phyloP scores from a whole-genome alignment of 345 rosid species.

The Hibiscus trionum region DNA sequence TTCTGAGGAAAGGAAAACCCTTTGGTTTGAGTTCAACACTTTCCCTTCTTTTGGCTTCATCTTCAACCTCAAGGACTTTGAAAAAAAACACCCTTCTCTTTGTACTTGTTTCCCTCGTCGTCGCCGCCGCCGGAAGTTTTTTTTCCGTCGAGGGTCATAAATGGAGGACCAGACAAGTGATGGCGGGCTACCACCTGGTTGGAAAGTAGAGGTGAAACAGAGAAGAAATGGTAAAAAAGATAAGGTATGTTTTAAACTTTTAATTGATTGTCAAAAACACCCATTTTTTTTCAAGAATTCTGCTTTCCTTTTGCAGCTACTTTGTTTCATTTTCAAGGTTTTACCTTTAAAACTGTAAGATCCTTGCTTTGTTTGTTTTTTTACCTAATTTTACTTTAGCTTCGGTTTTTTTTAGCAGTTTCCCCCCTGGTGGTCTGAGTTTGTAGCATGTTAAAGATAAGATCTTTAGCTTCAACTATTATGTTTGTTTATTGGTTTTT shows the following conservation, averaged over 20 bases:
- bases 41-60: neutral
- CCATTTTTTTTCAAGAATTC: neutral
- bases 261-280: neutral
- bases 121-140: neutral
- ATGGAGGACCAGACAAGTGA: conserved; percentile 7
- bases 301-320: neutral
- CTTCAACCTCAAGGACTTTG: neutral
- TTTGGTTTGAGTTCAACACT: neutral
- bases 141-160: neutral
- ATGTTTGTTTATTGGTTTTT: neutral
- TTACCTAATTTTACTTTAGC: conserved; percentile 3
- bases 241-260: conserved; percentile 39
- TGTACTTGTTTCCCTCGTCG: neutral
- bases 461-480: conserved; percentile 11
- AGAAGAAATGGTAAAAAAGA: conserved; percentile 60
- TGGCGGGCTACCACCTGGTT: conserved; percentile 38
- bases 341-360: conserved; percentile 13
- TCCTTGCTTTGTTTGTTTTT: conserved; percentile 3
- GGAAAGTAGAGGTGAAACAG: conserved; percentile 50
- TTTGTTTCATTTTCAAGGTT: neutral
- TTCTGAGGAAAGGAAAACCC: conserved; percentile 13
- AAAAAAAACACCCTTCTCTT: neutral
- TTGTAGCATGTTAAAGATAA: neutral
- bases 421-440: neutral
- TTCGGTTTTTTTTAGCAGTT: neutral